Evolutionary conservation across 306 rosid genomes (phyloP).

Genomic region (Gillenia trifoliata): DNA sequence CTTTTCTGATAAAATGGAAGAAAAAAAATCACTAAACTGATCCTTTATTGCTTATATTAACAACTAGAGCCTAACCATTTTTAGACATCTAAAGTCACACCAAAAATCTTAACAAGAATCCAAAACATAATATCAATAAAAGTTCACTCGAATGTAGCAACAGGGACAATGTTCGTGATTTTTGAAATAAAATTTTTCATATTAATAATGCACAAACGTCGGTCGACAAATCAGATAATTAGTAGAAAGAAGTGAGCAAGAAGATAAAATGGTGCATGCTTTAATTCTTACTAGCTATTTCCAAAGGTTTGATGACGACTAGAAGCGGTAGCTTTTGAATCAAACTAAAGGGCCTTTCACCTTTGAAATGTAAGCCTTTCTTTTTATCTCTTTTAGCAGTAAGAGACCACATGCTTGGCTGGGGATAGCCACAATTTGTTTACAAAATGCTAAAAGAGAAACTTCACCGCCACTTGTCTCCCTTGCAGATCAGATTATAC

Average conservation of each 20-base stretch:
- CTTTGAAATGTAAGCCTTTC: neutral
- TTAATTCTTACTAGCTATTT: neutral
- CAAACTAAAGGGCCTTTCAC: neutral
- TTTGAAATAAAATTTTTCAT: neutral
- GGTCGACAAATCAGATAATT: neutral
- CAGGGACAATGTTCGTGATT: neutral
- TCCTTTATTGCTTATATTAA: neutral
- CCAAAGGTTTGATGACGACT: neutral
- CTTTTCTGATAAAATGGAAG: no score
- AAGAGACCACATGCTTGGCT: constrained; percentile 11
- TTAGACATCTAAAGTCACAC: neutral
- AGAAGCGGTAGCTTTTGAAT: neutral
- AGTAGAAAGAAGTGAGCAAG: neutral
- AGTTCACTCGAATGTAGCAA: neutral
- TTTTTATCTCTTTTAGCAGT: constrained; percentile 19
- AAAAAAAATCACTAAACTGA: neutral
- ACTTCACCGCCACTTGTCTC: constrained; percentile 10
- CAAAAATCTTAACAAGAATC: neutral
- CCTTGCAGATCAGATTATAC: neutral
- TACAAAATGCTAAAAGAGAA: neutral
- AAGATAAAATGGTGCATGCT: neutral
- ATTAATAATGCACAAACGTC: neutral
- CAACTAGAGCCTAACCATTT: neutral
- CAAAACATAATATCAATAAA: neutral
- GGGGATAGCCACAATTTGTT: neutral